These are phyloP conservation scores for Hypholoma sublateritium DNA, from an alignment of 768 basidiomycete species.

Conservation along the genomic window DNA sequence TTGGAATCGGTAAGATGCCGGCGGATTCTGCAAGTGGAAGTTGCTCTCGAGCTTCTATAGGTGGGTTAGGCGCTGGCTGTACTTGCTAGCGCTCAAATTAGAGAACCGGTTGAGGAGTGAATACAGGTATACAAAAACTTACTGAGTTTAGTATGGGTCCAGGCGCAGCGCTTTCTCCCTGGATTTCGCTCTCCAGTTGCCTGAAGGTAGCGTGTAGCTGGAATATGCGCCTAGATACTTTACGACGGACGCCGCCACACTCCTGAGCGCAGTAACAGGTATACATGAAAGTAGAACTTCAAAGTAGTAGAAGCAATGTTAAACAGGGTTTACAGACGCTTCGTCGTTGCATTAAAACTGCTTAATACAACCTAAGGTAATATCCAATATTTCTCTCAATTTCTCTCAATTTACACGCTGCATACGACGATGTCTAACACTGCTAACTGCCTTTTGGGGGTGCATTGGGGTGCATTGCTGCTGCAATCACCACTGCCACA, in stretches of 20 bases:
- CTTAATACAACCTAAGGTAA: no score
- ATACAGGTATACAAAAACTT: no score
- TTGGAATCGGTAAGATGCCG: no score
- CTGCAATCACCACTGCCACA: not conserved
- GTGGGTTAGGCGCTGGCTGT: no score
- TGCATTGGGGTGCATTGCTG: not conserved
- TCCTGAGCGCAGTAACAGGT: conserved; percentile 1
- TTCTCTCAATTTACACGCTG: conserved; percentile 1
- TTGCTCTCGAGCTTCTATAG: no score
- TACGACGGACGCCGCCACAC: not conserved
- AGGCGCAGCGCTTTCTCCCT: not conserved
- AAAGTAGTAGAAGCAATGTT: not conserved
- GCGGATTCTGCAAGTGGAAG: no score
- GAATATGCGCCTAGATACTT: not conserved
- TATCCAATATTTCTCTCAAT: not conserved
- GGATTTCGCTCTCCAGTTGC: not conserved
- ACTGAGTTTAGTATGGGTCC: no score
- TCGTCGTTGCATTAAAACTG: not conserved
- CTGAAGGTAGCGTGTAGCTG: conserved; percentile 1
- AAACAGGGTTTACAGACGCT: not conserved
- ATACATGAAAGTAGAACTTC: not conserved
- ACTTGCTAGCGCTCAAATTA: no score
- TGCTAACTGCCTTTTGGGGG: not conserved
- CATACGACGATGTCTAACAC: not conserved
- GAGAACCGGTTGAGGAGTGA: no score